Conservation (phyloP, 139 green algal species). For the Chlorella vulgaris region DNA sequence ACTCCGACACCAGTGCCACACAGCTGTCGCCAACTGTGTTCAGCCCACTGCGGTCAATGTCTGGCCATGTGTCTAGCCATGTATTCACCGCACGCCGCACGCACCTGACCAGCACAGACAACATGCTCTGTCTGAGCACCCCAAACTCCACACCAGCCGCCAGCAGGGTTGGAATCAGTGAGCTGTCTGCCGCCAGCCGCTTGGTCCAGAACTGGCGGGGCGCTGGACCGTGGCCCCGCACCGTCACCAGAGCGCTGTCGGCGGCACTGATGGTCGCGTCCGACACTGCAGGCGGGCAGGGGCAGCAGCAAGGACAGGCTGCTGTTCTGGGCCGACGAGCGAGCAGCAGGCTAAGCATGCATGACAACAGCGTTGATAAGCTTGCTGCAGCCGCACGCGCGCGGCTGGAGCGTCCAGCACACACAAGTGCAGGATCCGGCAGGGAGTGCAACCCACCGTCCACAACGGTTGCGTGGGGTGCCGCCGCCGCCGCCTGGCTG, state of each 20-base stretch:
- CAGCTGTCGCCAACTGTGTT: no score
- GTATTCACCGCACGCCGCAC: no score
- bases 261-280: neutral
- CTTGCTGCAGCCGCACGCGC: no score
- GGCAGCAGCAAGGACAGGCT: neutral
- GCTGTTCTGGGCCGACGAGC: no score
- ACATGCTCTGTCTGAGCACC: slow-evolving; percentile 35
- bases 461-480: neutral
- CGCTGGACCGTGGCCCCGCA: neutral
- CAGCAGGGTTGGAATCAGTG: slow-evolving; percentile 51
- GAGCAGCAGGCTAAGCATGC: no score
- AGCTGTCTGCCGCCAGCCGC: slow-evolving; percentile 40
- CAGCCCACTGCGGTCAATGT: no score
- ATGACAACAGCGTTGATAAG: no score
- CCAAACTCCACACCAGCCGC: slow-evolving; percentile 57
- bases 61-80: no score
- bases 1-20: no score
- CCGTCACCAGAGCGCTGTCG: neutral
- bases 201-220: slow-evolving; percentile 44
- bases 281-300: neutral
- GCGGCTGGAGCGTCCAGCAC: no score
- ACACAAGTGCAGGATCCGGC: neutral
- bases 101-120: slow-evolving; percentile 19
- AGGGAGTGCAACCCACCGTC: neutral
- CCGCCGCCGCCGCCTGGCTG: neutral